Conservation (phyloP, 2,329 filamentous ascomycete species). For the Tricladium varicosporioides region DNA sequence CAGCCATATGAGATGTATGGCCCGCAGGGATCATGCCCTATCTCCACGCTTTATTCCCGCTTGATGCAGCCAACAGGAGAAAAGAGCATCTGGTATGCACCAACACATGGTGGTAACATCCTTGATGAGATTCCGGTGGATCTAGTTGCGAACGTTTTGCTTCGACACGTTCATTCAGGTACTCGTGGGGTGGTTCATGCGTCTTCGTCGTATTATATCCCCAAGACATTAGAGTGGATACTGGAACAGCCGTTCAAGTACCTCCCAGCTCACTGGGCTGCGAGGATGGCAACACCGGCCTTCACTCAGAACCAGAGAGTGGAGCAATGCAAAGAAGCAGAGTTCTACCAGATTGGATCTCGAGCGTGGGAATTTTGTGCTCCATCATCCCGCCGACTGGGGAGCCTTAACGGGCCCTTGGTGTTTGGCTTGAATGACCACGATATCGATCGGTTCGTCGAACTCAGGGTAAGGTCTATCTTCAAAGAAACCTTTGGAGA, state of each 20-base stretch:
- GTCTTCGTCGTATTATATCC: constrained; percentile 9
- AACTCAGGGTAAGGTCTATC: too few species aligned
- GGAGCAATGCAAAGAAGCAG: too few species aligned
- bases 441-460: too few species aligned
- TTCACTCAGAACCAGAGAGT: too few species aligned
- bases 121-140: constrained; percentile 12
- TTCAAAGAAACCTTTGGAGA: too few species aligned
- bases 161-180: constrained; percentile 8
- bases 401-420: too few species aligned
- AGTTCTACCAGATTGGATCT: too few species aligned
- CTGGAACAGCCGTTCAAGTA: background rate
- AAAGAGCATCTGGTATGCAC: constrained; percentile 6
- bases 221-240: constrained; percentile 4
- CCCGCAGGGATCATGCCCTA: constrained; percentile 4
- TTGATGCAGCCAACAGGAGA: constrained; percentile 6
- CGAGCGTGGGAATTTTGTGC: too few species aligned
- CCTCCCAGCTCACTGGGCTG: too few species aligned
- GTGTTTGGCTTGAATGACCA: too few species aligned
- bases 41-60: constrained; percentile 3
- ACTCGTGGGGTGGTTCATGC: constrained; percentile 6
- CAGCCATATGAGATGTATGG: constrained; percentile 9
- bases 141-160: constrained; percentile 11
- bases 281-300: too few species aligned
- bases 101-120: background rate
- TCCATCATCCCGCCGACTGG: too few species aligned